phyloP scores from a whole-genome alignment of 495 filamentous ascomycete species.

The Penicillium nucicola region DNA sequence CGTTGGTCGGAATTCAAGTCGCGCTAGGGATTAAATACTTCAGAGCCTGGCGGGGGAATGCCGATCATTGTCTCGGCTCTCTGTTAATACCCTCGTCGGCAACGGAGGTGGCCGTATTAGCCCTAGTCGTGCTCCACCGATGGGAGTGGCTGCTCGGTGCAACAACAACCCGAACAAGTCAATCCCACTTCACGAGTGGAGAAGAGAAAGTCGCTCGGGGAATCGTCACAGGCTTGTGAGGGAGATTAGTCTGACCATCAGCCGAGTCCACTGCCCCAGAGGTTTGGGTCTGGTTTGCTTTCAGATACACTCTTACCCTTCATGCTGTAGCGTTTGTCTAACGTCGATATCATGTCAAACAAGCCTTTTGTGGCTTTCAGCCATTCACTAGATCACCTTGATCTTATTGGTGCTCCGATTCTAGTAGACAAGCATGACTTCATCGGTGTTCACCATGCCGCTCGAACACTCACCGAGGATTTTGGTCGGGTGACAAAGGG shows the following conservation, averaged over 20 bases:
- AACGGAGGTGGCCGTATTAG: constrained; percentile 7
- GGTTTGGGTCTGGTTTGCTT: neutral
- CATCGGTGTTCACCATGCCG: constrained; percentile 66
- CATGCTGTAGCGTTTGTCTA: neutral
- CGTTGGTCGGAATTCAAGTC: neutral
- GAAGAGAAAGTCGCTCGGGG: neutral
- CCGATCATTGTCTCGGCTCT: neutral
- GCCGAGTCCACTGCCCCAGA: neutral
- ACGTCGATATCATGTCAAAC: constrained; percentile 4
- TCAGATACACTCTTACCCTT: neutral
- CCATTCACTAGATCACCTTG: neutral
- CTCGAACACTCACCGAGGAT: constrained; percentile 63
- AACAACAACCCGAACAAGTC: constrained; percentile 8
- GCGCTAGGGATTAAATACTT: neutral
- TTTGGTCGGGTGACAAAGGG: constrained; percentile 66
- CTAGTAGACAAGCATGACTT: constrained; percentile 47
- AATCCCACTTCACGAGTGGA: neutral
- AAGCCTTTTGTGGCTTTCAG: constrained; percentile 14
- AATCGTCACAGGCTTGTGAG: neutral
- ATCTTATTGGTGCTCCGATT: constrained; percentile 11
- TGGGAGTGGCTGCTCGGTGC: constrained; percentile 4
- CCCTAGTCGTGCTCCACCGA: constrained; percentile 1
- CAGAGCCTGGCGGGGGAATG: neutral
- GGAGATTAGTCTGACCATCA: too few species aligned
- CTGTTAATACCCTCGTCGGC: constrained; percentile 5